A percentile compares a stretch with the other conserved stretches of the same genome.
Conservation (phyloP, 768 basidiomycete species). For the Trametes maxima region DNA sequence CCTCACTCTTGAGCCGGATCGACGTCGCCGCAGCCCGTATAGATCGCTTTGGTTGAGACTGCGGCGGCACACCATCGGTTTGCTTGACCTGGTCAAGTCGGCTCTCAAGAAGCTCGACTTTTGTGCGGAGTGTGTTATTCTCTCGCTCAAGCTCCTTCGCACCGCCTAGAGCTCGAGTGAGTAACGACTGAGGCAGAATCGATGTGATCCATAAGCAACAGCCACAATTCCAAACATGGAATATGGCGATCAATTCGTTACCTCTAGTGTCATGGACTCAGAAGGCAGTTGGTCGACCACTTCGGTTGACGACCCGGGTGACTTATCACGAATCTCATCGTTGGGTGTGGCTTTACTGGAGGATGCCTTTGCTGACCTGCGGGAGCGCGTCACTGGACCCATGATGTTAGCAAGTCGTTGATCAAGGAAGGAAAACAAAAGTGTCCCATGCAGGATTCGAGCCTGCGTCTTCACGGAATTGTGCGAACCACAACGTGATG, state of each 20-base stretch:
- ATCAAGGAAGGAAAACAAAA: neutral
- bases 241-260: neutral
- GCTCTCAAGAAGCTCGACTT: slow-evolving; percentile 23
- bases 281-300: neutral
- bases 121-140: slow-evolving; percentile 14
- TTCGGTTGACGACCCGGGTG: neutral
- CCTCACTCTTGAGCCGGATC: slow-evolving; percentile 22
- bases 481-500: slow-evolving; percentile 24
- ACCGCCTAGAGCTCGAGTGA: slow-evolving; percentile 12
- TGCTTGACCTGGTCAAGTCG: slow-evolving; percentile 23
- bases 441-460: slow-evolving; percentile 24
- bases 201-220: neutral
- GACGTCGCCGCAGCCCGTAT: slow-evolving; percentile 10
- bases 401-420: slow-evolving; percentile 1
- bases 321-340: neutral
- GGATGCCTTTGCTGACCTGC: neutral
- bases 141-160: slow-evolving; percentile 21
- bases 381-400: slow-evolving; percentile 7
- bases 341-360: slow-evolving; percentile 3
- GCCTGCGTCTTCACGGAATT: slow-evolving; percentile 23
- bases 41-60: slow-evolving; percentile 24
- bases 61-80: slow-evolving; percentile 25
- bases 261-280: neutral
- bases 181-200: neutral
- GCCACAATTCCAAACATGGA: neutral